These are phyloP conservation scores for Styphnolobium japonicum DNA, from an alignment of 306 rosid genomes.

Conservation along the genomic window DNA sequence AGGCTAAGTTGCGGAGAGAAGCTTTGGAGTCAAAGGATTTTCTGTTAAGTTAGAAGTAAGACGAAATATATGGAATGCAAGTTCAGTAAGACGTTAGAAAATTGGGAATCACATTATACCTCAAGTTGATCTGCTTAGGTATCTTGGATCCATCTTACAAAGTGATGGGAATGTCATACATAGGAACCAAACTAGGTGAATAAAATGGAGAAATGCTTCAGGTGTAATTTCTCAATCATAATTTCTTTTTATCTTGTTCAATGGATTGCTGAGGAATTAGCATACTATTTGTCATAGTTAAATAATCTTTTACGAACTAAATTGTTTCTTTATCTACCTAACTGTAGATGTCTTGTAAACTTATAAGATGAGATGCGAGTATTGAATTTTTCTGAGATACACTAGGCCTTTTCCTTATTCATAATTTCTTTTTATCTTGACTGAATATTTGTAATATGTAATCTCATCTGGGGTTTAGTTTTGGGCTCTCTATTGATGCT, in stretches of 20 bases:
- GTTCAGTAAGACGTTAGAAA: not conserved
- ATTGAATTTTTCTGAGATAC: not conserved
- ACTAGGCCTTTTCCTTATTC: not conserved
- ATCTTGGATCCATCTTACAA: not conserved
- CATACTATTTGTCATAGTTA: not conserved
- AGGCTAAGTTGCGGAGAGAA: not conserved
- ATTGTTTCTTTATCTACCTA: not conserved
- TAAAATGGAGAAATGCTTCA: not conserved
- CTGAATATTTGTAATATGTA: not conserved
- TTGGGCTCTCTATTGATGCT: not conserved
- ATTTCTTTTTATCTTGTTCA: no score
- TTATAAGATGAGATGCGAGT: not conserved
- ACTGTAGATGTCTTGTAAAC: not conserved
- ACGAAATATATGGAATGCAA: not conserved
- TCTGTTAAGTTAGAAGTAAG: not conserved
- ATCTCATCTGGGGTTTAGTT: not conserved
- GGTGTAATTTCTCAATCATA: not conserved
- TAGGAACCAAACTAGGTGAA: not conserved
- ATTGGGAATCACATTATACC: not conserved
- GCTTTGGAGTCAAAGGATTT: not conserved
- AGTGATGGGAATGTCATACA: not conserved
- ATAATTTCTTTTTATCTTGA: not conserved
- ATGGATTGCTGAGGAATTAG: not conserved
- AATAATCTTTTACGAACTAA: not conserved
- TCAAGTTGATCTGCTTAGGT: not conserved